Conservation (phyloP, 2,329 filamentous ascomycete species). For the Karstenula rhodostoma region DNA sequence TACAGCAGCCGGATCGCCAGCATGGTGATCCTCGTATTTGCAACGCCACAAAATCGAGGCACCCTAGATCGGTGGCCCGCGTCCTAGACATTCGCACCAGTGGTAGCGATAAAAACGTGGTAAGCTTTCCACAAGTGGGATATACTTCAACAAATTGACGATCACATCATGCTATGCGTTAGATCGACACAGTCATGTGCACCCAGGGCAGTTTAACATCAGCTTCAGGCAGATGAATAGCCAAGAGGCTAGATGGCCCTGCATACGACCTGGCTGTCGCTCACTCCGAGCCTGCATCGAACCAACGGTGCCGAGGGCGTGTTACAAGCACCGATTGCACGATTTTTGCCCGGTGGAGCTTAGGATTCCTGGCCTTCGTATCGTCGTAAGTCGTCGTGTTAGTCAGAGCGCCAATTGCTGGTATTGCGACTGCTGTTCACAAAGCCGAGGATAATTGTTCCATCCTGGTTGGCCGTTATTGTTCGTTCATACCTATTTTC, state of each 20-base stretch:
- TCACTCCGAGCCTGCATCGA: neutral
- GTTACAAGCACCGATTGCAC: neutral
- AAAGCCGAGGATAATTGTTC: neutral
- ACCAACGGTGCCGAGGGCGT: neutral
- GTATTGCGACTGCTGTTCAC: neutral
- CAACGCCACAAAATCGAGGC: conserved; percentile 7
- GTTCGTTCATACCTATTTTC: neutral
- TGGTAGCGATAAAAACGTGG: neutral
- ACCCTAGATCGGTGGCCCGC: neutral
- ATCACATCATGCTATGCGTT: neutral
- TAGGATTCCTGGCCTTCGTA: neutral
- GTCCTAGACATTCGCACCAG: conserved; percentile 5
- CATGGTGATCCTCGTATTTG: conserved; percentile 11
- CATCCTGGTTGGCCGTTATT: neutral
- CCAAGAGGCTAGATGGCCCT: neutral
- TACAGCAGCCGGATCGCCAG: conserved; percentile 17
- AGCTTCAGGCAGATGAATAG: neutral
- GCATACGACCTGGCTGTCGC: neutral
- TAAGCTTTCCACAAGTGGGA: neutral
- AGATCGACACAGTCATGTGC: neutral
- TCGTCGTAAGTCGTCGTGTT: neutral
- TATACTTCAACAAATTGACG: neutral
- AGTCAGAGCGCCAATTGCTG: neutral
- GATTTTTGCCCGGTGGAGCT: neutral
- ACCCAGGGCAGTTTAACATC: neutral